Base-by-base conservation (phyloP, 2,329 filamentous ascomycete species). In the Clarireedia homoeocarpa region DNA sequence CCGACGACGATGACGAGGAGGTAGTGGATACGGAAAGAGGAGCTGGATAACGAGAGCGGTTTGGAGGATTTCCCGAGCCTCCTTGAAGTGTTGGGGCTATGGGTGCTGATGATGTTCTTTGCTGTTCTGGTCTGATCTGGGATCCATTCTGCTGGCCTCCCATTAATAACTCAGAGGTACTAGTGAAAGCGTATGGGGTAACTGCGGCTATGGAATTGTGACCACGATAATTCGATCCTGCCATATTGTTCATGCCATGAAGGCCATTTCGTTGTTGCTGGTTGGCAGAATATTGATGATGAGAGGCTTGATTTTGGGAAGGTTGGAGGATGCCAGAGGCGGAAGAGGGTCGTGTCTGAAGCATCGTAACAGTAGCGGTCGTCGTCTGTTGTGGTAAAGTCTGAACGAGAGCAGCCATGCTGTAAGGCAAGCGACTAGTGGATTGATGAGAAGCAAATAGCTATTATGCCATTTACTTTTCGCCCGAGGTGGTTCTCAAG, bases 331-430 rank as follows among this genome's bases (percentile, higher is more conserved):
- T 80, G 67, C 78, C 80, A 55, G 81, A 80, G 44, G 82, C 78
- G 59, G 87, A 85, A 54, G 79, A 78, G 60, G 85, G 82, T 70
- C 85, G 82, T 65, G 85, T 81, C 71, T 90, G 87, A 67, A 91
- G 83, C 80, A 91, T 86, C 62, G 85, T 85, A 66, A 84, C 79
- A 64, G 86, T 84, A 66, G 84, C 79, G 63, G 86, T 84, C 72
- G 79, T 78, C 68, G 84, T 83, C 73, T 89, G 86, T 74, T 89
- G 85, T 67, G 88, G 82, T 70, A 88, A 88, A 60, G 86, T 83
- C 75, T 92, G 89, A 69, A 91, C 86, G 77, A 92, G 79, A 72
- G 88, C 87, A 77, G 88, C 88, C 89, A 94, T 92, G 71, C 71
- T 86, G 77, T 69, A 69, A 56, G 58, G 51, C 42, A 55, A 49